Evolutionary conservation across 176 grass and related monocot species (phyloP).

Genomic region (Phoenix dactylifera): DNA sequence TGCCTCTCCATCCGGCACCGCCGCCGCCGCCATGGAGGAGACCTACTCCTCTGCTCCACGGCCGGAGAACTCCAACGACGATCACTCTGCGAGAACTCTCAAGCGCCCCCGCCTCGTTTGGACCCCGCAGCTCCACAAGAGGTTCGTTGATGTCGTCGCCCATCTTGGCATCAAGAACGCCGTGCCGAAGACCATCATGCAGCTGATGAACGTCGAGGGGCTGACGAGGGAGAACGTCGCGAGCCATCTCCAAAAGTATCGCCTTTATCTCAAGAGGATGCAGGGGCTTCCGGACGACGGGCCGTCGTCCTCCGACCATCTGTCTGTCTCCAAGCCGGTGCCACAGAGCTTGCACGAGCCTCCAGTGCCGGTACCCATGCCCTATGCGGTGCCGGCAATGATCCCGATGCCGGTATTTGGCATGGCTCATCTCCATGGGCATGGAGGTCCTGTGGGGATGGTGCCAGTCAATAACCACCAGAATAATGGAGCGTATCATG

Average conservation of each 20-base stretch:
- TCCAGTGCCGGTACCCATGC: conserved; percentile 19
- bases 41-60: conserved; percentile 19
- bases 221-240: conserved; percentile 83
- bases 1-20: neutral
- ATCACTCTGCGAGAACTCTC: conserved; percentile 14
- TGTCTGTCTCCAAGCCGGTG: conserved; percentile 45
- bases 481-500: neutral
- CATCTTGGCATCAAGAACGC: conserved; percentile 89
- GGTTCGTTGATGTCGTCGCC: conserved; percentile 91
- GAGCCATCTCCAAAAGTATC: conserved; percentile 92
- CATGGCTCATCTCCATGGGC: conserved; percentile 17
- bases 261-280: conserved; percentile 75
- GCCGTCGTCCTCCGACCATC: conserved; percentile 30
- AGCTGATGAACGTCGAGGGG: conserved; percentile 97
- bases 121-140: conserved; percentile 93
- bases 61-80: conserved; percentile 2
- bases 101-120: conserved; percentile 67
- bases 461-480: neutral
- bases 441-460: conserved; percentile 4
- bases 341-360: conserved; percentile 36
- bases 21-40: conserved; percentile 19
- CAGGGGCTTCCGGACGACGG: conserved; percentile 52
- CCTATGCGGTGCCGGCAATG: conserved; percentile 12
- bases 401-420: conserved; percentile 13
- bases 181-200: conserved; percentile 91